These are phyloP conservation scores for Macrolepiota dolichaula DNA, from an alignment of 768 basidiomycete species.

Conservation along the genomic window DNA sequence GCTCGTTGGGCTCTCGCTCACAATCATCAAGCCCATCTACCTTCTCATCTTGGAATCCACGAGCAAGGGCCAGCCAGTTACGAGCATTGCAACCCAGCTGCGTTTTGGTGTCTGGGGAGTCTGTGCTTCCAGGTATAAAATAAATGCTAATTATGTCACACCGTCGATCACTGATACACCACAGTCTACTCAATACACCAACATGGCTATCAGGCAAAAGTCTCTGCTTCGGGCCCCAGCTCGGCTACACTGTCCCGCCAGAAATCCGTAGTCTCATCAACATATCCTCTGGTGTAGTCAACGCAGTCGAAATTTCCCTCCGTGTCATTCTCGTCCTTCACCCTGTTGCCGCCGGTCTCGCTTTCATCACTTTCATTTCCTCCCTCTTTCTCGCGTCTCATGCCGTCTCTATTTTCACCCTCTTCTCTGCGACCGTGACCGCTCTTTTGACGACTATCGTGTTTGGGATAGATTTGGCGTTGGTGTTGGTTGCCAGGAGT, in stretches of 20 bases:
- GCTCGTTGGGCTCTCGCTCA: slow-evolving; percentile 70
- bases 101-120: slow-evolving; percentile 84
- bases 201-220: slow-evolving; percentile 36
- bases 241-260: slow-evolving; percentile 67
- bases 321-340: slow-evolving; percentile 64
- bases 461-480: slow-evolving; percentile 59
- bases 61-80: slow-evolving; percentile 26
- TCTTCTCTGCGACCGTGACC: slow-evolving; percentile 55
- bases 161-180: slow-evolving; percentile 17
- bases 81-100: slow-evolving; percentile 55
- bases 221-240: slow-evolving; percentile 56
- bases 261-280: slow-evolving; percentile 37
- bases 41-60: slow-evolving; percentile 47
- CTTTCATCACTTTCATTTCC: slow-evolving; percentile 48
- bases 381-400: slow-evolving; percentile 62
- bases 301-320: slow-evolving; percentile 46
- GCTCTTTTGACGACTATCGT: slow-evolving; percentile 52
- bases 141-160: slow-evolving; percentile 23
- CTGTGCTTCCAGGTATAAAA: slow-evolving; percentile 56
- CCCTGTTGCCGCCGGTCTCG: slow-evolving; percentile 58
- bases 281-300: slow-evolving; percentile 40
- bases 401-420: slow-evolving; percentile 49
- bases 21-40: slow-evolving; percentile 71
- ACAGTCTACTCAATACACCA: slow-evolving; percentile 27
- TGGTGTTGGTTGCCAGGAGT: slow-evolving; percentile 50